Evolutionary conservation across 345 rosid species (phyloP), one percentile per base, ranked within the genome.

Genomic region (Hirschfeldia incana): DNA sequence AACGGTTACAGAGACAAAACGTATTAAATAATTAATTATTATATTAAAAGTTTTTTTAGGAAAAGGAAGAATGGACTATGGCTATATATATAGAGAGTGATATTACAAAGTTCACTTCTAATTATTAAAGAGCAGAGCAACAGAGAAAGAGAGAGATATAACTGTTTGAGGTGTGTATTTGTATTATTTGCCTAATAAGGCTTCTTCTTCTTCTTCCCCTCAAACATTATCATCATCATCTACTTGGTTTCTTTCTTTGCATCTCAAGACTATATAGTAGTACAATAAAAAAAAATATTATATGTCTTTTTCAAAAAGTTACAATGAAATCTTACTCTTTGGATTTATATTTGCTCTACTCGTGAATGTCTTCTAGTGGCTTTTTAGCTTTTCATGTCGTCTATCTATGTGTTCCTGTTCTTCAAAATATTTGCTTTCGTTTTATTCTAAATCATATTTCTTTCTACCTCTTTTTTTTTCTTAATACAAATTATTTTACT

Each of bases 351-450:
- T 69, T 62, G 75, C 57, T 72, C 76, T 58, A 16, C 72, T 65
- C 15, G 53, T 58, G 67, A 73, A 74, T 80, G 83, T 80, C 79
- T 69, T 74, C 73, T 80, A 80, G 83, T 74, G 83, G 36, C 1
- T 65, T 73, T 72, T 70, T 65, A 13, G 68, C 58, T 74, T 57
- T 69, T 55, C 55, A 57, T 79, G 78, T 68, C 78, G 70, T 69
- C 82, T 69, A 75, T 75, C 62, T 64, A 42, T 21, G 55, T 80
- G 79, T 80, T 75, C 83, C 68, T 75, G 76, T 75, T 80, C 76
- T 74, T 71, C 49, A 69, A 80, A 69, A 68, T 74, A 78, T 13
- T 60, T 17, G 63, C 49, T 65, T 73, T 73, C 77, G 82, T 79
- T 67, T 73, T 79, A 78, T 79, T 73, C 74, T 79, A 65, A 59